These are phyloP conservation scores for Prunus persica DNA, from an alignment of 306 rosid genomes.

Conservation along the genomic window DNA sequence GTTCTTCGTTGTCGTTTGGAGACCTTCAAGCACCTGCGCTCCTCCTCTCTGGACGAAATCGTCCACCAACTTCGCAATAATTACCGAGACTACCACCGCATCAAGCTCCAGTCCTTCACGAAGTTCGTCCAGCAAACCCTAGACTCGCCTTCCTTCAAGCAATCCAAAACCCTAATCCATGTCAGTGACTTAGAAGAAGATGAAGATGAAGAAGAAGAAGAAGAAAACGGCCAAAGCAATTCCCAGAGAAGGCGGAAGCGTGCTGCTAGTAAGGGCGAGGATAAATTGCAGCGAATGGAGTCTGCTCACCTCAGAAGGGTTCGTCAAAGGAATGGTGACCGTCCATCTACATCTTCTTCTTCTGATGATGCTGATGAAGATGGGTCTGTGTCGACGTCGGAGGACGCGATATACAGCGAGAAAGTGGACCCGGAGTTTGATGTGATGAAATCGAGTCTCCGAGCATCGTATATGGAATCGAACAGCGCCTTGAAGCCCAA, in stretches of 20 bases:
- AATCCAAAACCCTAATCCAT: neutral
- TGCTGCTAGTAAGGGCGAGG: conserved; percentile 32
- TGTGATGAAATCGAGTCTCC: conserved; percentile 55
- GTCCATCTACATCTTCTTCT: conserved; percentile 9
- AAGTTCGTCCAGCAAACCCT: conserved; percentile 45
- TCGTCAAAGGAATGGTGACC: neutral
- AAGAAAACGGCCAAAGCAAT: conserved; percentile 4
- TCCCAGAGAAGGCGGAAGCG: conserved; percentile 35
- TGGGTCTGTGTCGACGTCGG: conserved; percentile 48
- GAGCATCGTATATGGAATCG: conserved; percentile 37
- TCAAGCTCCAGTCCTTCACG: conserved; percentile 34
- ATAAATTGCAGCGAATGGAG: conserved; percentile 47
- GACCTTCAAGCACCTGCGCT: conserved; percentile 17
- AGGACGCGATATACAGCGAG: conserved; percentile 61
- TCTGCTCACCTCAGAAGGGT: conserved; percentile 29
- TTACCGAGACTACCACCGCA: conserved; percentile 50
- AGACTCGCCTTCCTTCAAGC: conserved; percentile 2
- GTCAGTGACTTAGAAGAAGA: conserved; percentile 12
- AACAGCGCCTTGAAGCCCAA: conserved; percentile 9
- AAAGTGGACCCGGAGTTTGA: conserved; percentile 57
- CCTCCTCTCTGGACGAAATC: conserved; percentile 44
- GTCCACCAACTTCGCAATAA: conserved; percentile 48
- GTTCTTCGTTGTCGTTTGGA: conserved; percentile 39
- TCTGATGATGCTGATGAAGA: conserved; percentile 9
- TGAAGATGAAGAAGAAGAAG: conserved; percentile 5